Percentiles rank a stretch among this genome's conserved stretches.
phyloP scores from a whole-genome alignment of 1,284 basidiomycete species.

The Leccinum griseonigrum region DNA sequence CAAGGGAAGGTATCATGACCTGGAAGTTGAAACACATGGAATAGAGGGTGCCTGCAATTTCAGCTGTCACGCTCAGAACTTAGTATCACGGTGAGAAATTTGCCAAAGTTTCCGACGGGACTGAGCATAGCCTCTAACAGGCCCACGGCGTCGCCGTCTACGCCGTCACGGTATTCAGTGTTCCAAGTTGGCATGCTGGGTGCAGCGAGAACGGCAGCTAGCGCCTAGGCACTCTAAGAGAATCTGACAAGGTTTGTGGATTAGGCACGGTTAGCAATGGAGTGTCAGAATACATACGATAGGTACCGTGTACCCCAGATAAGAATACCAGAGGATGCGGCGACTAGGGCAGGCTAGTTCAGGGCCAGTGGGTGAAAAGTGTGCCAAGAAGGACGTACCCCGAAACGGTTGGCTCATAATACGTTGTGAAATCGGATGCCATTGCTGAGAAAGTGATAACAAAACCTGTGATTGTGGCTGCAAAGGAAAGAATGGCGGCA shows the following conservation, averaged over 20 bases:
- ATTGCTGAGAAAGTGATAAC: conserved; percentile 66
- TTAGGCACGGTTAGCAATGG: background rate
- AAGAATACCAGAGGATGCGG: conserved; percentile 74
- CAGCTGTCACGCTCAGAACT: conserved; percentile 80
- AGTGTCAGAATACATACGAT: conserved; percentile 43
- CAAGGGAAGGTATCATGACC: conserved; percentile 68
- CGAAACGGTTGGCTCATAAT: conserved; percentile 55
- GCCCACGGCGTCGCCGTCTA: conserved; percentile 64
- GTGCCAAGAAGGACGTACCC: conserved; percentile 38
- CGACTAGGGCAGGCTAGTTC: conserved; percentile 37
- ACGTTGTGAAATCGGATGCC: conserved; percentile 73
- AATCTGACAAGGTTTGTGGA: conserved; percentile 34
- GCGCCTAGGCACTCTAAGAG: conserved; percentile 76
- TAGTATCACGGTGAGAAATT: conserved; percentile 84
- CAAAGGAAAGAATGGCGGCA: conserved; percentile 57
- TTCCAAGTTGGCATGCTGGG: conserved; percentile 69
- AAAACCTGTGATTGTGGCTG: conserved; percentile 71
- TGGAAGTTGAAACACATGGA: conserved; percentile 83
- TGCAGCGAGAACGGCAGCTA: conserved; percentile 57
- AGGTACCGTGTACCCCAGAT: conserved; percentile 71
- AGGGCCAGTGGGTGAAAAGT: background rate
- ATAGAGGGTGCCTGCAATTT: conserved; percentile 85
- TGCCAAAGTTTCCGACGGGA: conserved; percentile 73
- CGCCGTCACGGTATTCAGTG: conserved; percentile 45
- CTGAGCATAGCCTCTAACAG: conserved; percentile 74